Percentiles rank a stretch among this genome's conserved stretches.
phyloP scores from a whole-genome alignment of 768 basidiomycete genomes.

The Auriculariales sp. region DNA sequence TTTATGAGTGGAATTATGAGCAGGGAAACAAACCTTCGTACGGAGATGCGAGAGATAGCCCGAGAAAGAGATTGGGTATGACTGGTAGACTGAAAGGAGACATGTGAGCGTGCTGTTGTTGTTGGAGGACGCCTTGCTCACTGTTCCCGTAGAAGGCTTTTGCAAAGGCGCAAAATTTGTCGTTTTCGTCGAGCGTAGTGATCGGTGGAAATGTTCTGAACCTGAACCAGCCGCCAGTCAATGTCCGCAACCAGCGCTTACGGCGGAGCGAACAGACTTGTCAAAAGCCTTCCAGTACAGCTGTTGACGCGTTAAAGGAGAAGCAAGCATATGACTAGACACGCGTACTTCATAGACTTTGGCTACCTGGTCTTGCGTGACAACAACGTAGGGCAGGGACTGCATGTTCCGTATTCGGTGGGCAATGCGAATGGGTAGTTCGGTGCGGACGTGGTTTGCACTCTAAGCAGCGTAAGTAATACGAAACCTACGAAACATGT shows the following conservation, averaged over 20 bases:
- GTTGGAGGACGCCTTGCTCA: slow-evolving; percentile 21
- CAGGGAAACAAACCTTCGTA: not conserved
- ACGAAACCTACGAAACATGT: not conserved
- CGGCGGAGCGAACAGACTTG: slow-evolving; percentile 30
- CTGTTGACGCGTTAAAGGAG: slow-evolving; percentile 25
- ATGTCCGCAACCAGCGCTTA: not conserved
- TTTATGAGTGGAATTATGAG: not conserved
- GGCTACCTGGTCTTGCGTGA: slow-evolving; percentile 70
- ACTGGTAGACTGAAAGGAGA: slow-evolving; percentile 40
- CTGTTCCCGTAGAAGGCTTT: slow-evolving; percentile 59
- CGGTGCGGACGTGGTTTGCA: slow-evolving; percentile 82
- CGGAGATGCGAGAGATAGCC: slow-evolving; percentile 72
- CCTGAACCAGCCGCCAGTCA: slow-evolving; percentile 27
- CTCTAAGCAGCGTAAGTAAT: slow-evolving; percentile 30
- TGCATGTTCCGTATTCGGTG: slow-evolving; percentile 82
- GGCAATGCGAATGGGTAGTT: slow-evolving; percentile 76
- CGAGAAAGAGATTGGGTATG: slow-evolving; percentile 70
- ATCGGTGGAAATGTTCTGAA: slow-evolving; percentile 63
- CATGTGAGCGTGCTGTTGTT: slow-evolving; percentile 3
- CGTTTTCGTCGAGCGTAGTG: slow-evolving; percentile 59
- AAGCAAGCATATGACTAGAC: not conserved
- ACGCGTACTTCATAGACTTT: slow-evolving; percentile 66
- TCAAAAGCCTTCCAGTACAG: slow-evolving; percentile 82
- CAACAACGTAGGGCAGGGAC: slow-evolving; percentile 71
- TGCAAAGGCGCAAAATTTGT: slow-evolving; percentile 63